Percentiles rank a stretch among this genome's conserved stretches.
These are phyloP conservation scores for Lasiodiplodia theobromae DNA, from an alignment of 2,329 filamentous ascomycete species.

Conservation along the genomic window DNA sequence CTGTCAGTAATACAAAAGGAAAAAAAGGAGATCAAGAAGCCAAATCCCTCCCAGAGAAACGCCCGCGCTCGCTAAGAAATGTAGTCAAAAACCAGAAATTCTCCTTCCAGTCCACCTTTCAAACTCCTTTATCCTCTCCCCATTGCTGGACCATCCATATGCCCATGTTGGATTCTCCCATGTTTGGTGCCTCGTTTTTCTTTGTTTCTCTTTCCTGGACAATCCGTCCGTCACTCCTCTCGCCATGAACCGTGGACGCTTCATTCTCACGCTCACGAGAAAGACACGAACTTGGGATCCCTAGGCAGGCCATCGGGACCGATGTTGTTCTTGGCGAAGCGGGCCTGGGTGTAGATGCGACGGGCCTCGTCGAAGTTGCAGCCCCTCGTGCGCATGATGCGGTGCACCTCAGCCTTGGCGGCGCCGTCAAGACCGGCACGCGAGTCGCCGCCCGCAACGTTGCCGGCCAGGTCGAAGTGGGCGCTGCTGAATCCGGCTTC, in stretches of 20 bases:
- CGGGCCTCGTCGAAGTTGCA: slow-evolving; percentile 92
- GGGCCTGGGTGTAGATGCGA: slow-evolving; percentile 81
- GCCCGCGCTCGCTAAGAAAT: slow-evolving; percentile 21
- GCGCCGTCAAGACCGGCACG: slow-evolving; percentile 81
- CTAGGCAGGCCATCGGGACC: slow-evolving; percentile 84
- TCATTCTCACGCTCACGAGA: slow-evolving; percentile 63
- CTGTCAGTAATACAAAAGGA: slow-evolving; percentile 10
- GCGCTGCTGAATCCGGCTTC: slow-evolving; percentile 84
- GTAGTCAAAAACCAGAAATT: not conserved
- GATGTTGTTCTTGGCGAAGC: slow-evolving; percentile 88
- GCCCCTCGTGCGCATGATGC: slow-evolving; percentile 86
- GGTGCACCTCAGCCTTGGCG: slow-evolving; percentile 81
- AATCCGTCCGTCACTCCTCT: not conserved
- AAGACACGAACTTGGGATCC: slow-evolving; percentile 96
- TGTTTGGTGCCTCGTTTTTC: not conserved
- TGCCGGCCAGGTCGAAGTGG: slow-evolving; percentile 82
- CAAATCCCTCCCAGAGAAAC: slow-evolving; percentile 2
- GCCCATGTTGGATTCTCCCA: not conserved
- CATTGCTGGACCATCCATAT: not conserved
- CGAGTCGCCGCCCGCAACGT: slow-evolving; percentile 79
- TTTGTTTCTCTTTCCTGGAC: not conserved
- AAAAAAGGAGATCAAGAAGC: not conserved
- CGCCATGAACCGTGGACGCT: not conserved
- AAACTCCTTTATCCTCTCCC: not conserved
- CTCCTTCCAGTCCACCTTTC: not conserved